Percentiles rank a stretch among this genome's conserved stretches.
These are phyloP conservation scores for Crithidia mellificae DNA, from an alignment of 208 protist genomes.

Conservation along the genomic window DNA sequence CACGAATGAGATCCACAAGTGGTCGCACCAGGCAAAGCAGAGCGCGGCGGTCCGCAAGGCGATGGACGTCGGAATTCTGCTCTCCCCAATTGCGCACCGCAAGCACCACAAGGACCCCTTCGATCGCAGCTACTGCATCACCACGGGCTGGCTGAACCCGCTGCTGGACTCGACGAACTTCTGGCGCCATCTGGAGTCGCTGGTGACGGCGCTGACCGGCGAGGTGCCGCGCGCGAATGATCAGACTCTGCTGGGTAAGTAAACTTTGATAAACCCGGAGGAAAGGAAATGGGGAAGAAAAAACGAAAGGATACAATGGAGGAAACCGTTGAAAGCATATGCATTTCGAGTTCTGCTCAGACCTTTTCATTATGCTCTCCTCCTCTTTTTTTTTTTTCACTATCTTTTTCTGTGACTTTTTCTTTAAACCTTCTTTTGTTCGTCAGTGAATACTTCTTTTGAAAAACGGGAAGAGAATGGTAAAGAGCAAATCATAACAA, in stretches of 20 bases:
- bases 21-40: conserved; percentile 86
- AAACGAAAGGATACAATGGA: too few relatives aligned
- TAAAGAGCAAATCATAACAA: too few relatives aligned
- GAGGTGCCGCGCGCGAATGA: conserved; percentile 84
- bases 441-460: too few relatives aligned
- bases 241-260: conserved; percentile 75
- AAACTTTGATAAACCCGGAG: too few relatives aligned
- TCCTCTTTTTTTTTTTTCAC: too few relatives aligned
- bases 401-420: too few relatives aligned
- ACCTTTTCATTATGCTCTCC: too few relatives aligned
- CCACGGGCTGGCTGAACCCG: conserved; percentile 94
- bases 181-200: conserved; percentile 82
- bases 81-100: conserved; percentile 85
- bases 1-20: conserved; percentile 96
- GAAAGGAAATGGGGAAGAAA: too few relatives aligned
- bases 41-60: conserved; percentile 57
- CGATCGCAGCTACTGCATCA: conserved; percentile 95
- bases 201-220: conserved; percentile 83
- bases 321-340: too few relatives aligned
- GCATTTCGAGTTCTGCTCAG: too few relatives aligned
- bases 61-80: conserved; percentile 76
- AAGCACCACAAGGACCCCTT: conserved; percentile 91
- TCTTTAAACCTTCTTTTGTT: too few relatives aligned
- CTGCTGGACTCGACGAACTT: conserved; percentile 86
- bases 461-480: too few relatives aligned